A percentile compares a stretch with the other conserved stretches of the same genome.
Conservation (phyloP, 2,329 filamentous ascomycete species). For the Ophiognomonia clavigignenti-juglandacearum region DNA sequence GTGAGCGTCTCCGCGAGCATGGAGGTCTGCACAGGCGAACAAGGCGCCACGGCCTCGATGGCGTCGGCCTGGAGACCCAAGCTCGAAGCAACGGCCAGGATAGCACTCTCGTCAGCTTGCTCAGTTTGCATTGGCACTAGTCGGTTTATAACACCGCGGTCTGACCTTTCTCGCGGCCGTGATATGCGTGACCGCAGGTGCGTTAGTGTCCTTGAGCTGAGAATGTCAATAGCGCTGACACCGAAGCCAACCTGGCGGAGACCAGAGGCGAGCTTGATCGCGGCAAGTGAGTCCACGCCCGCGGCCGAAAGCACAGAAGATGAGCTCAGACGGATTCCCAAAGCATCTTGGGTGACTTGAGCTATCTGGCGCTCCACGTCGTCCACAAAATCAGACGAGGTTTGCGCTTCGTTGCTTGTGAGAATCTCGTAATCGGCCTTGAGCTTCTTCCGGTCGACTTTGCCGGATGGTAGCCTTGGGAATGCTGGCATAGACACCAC, state of each 20-base stretch:
- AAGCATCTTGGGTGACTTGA: slow-evolving; percentile 21
- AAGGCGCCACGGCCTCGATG: slow-evolving; percentile 48
- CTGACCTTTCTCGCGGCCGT: background rate
- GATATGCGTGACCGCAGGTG: slow-evolving; percentile 19
- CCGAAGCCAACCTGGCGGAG: slow-evolving; percentile 54
- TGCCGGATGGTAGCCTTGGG: slow-evolving; percentile 76
- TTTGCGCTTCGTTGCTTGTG: background rate
- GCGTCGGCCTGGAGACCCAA: slow-evolving; percentile 29
- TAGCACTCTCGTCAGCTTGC: background rate
- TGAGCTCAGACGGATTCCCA: slow-evolving; percentile 24
- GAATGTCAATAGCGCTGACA: slow-evolving; percentile 55
- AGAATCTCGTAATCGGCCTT: slow-evolving; percentile 44
- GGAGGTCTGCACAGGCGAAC: slow-evolving; percentile 69
- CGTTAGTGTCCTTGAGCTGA: slow-evolving; percentile 47
- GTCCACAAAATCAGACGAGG: slow-evolving; percentile 17
- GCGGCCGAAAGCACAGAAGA: slow-evolving; percentile 25
- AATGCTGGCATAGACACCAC: slow-evolving; percentile 60
- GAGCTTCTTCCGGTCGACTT: slow-evolving; percentile 67
- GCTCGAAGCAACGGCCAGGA: slow-evolving; percentile 12
- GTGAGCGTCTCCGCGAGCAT: slow-evolving; percentile 73
- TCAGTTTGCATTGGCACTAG: background rate
- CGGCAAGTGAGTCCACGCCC: slow-evolving; percentile 36
- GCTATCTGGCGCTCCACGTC: slow-evolving; percentile 31
- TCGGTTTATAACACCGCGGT: background rate
- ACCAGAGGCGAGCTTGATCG: slow-evolving; percentile 53